Percentiles rank a stretch among this genome's conserved stretches.
These are phyloP conservation scores for Fusarium anguioides DNA, from an alignment of 2,329 filamentous ascomycete species.

Conservation along the genomic window DNA sequence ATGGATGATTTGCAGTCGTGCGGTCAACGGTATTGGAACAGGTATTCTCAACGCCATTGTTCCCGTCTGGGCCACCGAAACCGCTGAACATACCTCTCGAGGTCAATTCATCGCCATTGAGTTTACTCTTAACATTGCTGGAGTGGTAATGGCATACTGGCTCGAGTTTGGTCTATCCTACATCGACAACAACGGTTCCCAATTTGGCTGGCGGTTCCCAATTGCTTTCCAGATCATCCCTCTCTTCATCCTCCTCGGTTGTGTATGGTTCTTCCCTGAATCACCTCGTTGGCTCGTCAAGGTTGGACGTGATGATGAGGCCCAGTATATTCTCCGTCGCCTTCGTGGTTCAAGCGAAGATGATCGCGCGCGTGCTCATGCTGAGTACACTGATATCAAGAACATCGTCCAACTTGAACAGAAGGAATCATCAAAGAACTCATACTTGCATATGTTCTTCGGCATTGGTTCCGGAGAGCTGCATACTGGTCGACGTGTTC, in stretches of 20 bases:
- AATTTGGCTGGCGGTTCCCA: conserved; percentile 75
- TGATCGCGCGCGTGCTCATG: conserved; percentile 64
- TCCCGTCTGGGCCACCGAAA: conserved; percentile 78
- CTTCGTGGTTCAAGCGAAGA: conserved; percentile 69
- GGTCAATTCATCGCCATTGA: conserved; percentile 77
- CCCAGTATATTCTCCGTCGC: conserved; percentile 71
- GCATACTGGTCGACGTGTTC: conserved; percentile 74
- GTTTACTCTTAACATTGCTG: conserved; percentile 51
- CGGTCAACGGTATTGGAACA: conserved; percentile 62
- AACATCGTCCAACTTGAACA: conserved; percentile 61
- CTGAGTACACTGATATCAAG: conserved; percentile 76
- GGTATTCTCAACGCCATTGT: conserved; percentile 77
- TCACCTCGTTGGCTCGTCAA: conserved; percentile 76
- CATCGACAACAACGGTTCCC: conserved; percentile 66
- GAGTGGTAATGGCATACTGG: conserved; percentile 65
- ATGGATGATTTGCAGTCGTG: conserved; percentile 48
- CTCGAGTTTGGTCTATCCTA: conserved; percentile 69
- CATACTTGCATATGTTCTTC: conserved; percentile 74
- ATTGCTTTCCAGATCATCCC: conserved; percentile 77
- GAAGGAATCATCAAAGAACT: conserved; percentile 68
- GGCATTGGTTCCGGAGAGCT: conserved; percentile 73
- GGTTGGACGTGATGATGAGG: conserved; percentile 73
- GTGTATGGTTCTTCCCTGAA: conserved; percentile 76
- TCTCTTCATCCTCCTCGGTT: conserved; percentile 64
- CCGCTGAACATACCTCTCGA: conserved; percentile 72